Evolutionary conservation across 2,329 filamentous ascomycete genomes (phyloP).

Genomic region (Pestalotiopsis fici): DNA sequence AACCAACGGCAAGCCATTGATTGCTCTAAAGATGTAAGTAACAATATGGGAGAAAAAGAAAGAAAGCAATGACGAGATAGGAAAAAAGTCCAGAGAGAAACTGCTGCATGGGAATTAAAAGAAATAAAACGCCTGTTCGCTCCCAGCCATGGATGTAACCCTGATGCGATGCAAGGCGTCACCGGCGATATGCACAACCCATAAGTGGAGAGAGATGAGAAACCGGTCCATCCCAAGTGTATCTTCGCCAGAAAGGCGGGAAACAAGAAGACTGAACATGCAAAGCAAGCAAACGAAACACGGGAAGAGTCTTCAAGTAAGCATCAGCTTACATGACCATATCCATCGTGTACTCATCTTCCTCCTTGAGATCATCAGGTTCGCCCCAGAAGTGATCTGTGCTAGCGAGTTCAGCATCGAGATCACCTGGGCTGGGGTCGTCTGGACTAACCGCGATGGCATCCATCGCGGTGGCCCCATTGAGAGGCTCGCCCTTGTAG

Average conservation of each 20-base stretch:
- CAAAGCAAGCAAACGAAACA: constrained; percentile 13
- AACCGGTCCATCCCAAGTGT: constrained; percentile 26
- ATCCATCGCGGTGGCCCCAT: constrained; percentile 42
- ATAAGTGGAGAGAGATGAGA: background rate
- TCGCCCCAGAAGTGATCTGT: constrained; percentile 65
- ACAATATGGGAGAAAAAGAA: constrained; percentile 23
- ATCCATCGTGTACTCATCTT: constrained; percentile 92
- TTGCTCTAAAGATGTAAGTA: background rate
- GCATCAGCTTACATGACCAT: constrained; percentile 36
- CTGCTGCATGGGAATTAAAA: background rate
- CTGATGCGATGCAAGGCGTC: constrained; percentile 12
- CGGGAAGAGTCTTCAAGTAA: background rate
- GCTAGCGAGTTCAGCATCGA: constrained; percentile 49
- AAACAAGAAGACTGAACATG: constrained; percentile 5
- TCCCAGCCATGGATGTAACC: constrained; percentile 17
- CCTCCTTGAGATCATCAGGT: constrained; percentile 83
- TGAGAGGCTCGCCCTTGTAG: constrained; percentile 77
- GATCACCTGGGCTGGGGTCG: constrained; percentile 36
- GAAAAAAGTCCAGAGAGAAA: constrained; percentile 5
- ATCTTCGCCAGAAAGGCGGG: constrained; percentile 19
- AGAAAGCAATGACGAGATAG: constrained; percentile 18
- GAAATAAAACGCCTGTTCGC: constrained; percentile 11
- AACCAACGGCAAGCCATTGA: constrained; percentile 17
- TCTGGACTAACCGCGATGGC: constrained; percentile 55
- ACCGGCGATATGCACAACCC: constrained; percentile 6